Base-by-base conservation (phyloP, 2,329 filamentous ascomycete species). In the Fusarium sp. region DNA sequence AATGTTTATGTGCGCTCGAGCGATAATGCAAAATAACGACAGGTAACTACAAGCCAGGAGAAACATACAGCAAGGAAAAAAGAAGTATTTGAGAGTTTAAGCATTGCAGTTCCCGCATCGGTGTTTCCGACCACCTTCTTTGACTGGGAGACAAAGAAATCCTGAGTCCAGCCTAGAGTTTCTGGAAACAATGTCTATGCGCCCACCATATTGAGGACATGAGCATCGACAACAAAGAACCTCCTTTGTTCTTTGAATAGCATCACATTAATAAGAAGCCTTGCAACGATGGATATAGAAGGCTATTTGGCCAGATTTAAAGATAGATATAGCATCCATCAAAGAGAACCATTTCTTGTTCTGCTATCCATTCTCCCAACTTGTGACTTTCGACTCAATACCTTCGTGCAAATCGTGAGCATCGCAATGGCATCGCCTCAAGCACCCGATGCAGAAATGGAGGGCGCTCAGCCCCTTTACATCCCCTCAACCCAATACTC, bases 401-500 rank as follows among this genome's bases (percentile, higher is more conserved):
- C 34, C 14, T 30, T n/a, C 13, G 18, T 30, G 20, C 14, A 18
- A 13, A 27, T 25, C 48, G 7, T 34, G 6, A 41, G 18, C 14
- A 42, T 55, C 44, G 22, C 9, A 34, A 70, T 67, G 65, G 10
- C 45, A 24, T 47, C 52, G 30, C 37, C 40, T 14, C 27, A 25
- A 37, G 47, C 44, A 25, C 22, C n/a, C 1, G 68, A 66, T 42
- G 61, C 63, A 12, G 40, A 70, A 20, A 44, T 67, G 18, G 53
- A 51, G 32, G 27, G 9, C 1, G 20, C 20, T 4, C 29, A 54
- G 2, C 67, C 69, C 11, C 60, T 69, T 4, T 32, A 65, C 29
- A 71, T 79, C 47, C 67, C 73, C 8, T 63, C 76, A 2, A 79
- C 72, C 9, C 46, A 56, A 12, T 79, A 76, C 25, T 74, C 78